Conservation (phyloP, 495 filamentous ascomycete genomes). For the Acidiella bohemica region DNA sequence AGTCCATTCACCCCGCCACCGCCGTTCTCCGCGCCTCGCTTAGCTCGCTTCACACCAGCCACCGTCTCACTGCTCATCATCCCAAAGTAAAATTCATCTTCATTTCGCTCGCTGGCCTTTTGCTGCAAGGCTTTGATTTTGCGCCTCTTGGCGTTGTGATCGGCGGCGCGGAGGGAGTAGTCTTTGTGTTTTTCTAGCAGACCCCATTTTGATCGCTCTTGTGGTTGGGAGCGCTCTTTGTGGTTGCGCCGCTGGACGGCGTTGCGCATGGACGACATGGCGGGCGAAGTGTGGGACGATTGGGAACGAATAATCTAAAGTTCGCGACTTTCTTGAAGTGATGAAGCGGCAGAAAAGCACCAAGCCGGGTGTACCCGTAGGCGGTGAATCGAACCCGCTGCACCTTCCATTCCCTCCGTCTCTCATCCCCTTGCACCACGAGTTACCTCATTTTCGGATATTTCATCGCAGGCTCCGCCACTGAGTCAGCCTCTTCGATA, state of each 20-base stretch:
- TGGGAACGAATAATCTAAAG: neutral
- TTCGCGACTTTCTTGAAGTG: neutral
- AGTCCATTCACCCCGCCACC: constrained; percentile 24
- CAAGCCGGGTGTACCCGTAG: too few relatives aligned
- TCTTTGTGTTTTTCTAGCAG: constrained; percentile 89
- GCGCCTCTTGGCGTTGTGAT: constrained; percentile 77
- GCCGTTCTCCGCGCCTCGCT: constrained; percentile 26
- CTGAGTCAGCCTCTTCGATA: neutral
- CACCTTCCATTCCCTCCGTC: neutral
- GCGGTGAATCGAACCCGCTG: neutral
- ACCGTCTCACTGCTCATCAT: constrained; percentile 62
- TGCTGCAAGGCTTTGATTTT: constrained; percentile 61
- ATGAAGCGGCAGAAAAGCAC: neutral
- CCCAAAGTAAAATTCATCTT: constrained; percentile 90
- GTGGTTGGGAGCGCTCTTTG: constrained; percentile 74
- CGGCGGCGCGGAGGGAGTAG: constrained; percentile 78
- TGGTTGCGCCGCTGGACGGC: constrained; percentile 66
- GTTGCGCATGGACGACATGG: constrained; percentile 74
- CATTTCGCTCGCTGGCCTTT: constrained; percentile 78
- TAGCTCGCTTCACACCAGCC: constrained; percentile 46
- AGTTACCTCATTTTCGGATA: too few relatives aligned
- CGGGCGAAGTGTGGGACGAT: constrained; percentile 5
- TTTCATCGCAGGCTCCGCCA: neutral
- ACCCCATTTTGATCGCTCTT: constrained; percentile 68
- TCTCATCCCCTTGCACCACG: neutral